Evolutionary conservation across 2,329 filamentous ascomycete species (phyloP).

Genomic region (Colletotrichum sublineola): DNA sequence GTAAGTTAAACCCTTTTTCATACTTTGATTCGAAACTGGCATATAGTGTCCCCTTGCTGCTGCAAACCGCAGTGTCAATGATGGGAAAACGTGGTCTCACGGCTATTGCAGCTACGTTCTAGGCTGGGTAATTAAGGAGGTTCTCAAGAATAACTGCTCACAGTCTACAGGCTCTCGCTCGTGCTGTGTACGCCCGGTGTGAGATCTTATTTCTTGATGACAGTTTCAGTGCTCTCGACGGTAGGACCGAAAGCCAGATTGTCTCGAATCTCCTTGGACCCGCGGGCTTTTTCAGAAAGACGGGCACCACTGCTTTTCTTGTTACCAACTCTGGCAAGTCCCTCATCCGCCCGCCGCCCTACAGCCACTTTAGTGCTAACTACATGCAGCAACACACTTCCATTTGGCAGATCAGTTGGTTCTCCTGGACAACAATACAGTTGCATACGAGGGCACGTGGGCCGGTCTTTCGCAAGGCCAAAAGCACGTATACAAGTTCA

Average conservation of each 20-base stretch:
- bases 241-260: slow-evolving; percentile 37
- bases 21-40: not conserved
- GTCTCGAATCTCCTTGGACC: slow-evolving; percentile 41
- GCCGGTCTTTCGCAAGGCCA: not conserved
- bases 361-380: too few relatives aligned
- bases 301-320: slow-evolving; percentile 40
- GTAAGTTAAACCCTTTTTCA: not conserved
- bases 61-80: too few relatives aligned
- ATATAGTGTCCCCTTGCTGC: too few relatives aligned
- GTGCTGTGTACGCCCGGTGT: slow-evolving; percentile 25
- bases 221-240: slow-evolving; percentile 38
- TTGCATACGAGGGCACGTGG: slow-evolving; percentile 28
- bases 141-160: too few relatives aligned
- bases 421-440: not conserved
- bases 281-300: slow-evolving; percentile 42
- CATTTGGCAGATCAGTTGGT: slow-evolving; percentile 12
- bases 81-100: too few relatives aligned
- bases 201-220: slow-evolving; percentile 33
- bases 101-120: too few relatives aligned
- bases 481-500: not conserved
- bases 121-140: too few relatives aligned
- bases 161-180: slow-evolving; percentile 24
- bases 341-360: rapidly evolving
- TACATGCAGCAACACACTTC: not conserved
- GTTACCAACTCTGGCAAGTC: slow-evolving; percentile 17